phyloP scores from a whole-genome alignment of 2,329 filamentous ascomycete species.

The Akanthomyces dipterigenus region DNA sequence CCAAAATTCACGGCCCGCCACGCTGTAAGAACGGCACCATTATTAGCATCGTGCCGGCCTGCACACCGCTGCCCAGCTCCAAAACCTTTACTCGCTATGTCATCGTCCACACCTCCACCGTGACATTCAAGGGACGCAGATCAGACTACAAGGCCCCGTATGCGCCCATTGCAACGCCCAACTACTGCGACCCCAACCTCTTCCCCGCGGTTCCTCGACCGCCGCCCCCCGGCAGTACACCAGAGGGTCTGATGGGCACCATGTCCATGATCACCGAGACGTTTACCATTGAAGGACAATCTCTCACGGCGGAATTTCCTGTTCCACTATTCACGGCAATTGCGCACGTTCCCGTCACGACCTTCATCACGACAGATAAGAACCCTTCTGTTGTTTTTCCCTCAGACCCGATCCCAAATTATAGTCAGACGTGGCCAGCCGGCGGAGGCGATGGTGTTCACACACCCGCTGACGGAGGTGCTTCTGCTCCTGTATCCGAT shows the following conservation, averaged over 20 bases:
- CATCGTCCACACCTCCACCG: slow-evolving; percentile 42
- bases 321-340: background rate
- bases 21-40: background rate
- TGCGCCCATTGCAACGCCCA: slow-evolving; percentile 32
- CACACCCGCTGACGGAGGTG: background rate
- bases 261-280: slow-evolving; percentile 2
- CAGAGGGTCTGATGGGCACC: background rate
- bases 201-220: slow-evolving; percentile 1
- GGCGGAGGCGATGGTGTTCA: background rate
- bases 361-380: slow-evolving; percentile 47
- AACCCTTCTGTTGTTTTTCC: slow-evolving; percentile 44
- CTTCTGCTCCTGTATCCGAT: slow-evolving; percentile 6
- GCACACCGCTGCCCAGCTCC: slow-evolving; percentile 24
- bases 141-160: slow-evolving; percentile 41
- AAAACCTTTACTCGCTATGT: slow-evolving; percentile 34
- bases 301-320: background rate
- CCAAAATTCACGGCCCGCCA: background rate
- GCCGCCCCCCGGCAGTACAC: background rate
- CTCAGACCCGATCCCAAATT: slow-evolving; percentile 22
- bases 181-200: slow-evolving; percentile 27
- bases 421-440: slow-evolving; percentile 4
- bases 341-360: slow-evolving; percentile 25
- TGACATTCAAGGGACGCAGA: slow-evolving; percentile 41
- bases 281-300: slow-evolving; percentile 1
- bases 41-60: slow-evolving; percentile 20